These are phyloP conservation scores for Corylus heterophylla DNA, from an alignment of 306 rosid genomes.

Conservation along the genomic window DNA sequence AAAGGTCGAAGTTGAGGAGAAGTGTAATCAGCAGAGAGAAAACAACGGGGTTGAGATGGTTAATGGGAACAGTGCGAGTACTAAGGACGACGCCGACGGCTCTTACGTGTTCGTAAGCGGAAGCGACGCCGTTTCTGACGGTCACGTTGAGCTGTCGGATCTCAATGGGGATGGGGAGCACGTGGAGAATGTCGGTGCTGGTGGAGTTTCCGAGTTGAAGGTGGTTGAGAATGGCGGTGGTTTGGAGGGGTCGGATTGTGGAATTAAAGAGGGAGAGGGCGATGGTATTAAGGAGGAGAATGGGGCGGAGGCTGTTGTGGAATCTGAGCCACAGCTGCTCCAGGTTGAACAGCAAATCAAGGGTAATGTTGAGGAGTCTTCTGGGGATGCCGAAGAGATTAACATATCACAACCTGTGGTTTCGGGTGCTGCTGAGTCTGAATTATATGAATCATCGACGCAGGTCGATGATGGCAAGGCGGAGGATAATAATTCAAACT, in stretches of 20 bases:
- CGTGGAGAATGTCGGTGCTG: not conserved
- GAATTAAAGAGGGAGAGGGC: not conserved
- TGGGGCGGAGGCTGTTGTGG: not conserved
- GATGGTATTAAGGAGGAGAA: slow-evolving; percentile 1
- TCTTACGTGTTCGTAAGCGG: slow-evolving; percentile 42
- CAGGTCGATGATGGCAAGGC: not conserved
- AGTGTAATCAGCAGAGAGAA: slow-evolving; percentile 29
- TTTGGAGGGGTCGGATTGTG: not conserved
- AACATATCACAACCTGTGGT: not conserved
- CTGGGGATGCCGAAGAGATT: slow-evolving; percentile 3
- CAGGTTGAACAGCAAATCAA: slow-evolving; percentile 20
- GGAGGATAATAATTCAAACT: not conserved
- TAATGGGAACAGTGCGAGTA: slow-evolving; percentile 12
- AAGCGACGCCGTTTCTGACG: slow-evolving; percentile 22
- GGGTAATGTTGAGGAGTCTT: slow-evolving; percentile 3
- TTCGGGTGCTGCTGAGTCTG: not conserved
- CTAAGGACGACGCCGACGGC: slow-evolving; percentile 36
- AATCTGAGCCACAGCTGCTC: slow-evolving; percentile 5
- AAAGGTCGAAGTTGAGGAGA: slow-evolving; percentile 12
- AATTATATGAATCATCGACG: not conserved
- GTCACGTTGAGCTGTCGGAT: slow-evolving; percentile 41
- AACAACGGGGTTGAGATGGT: not conserved
- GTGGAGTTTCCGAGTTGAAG: not conserved
- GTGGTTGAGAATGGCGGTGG: not conserved
- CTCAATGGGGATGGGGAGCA: slow-evolving; percentile 18